Evolutionary conservation across 805 yeast genomes (phyloP).

Genomic region (Zygotorulaspora sp.): DNA sequence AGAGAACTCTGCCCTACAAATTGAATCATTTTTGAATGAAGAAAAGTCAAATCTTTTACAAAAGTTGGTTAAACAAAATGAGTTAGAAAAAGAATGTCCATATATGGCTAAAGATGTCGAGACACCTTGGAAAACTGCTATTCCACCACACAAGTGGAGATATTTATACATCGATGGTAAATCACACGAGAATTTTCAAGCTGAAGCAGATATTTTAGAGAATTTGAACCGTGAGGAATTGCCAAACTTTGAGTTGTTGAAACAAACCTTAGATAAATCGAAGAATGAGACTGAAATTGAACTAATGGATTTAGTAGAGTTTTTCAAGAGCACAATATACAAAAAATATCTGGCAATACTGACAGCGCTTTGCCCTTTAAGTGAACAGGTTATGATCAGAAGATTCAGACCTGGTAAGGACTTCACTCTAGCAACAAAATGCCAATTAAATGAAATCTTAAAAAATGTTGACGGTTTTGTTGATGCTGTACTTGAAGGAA

Average conservation of each 20-base stretch:
- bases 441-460: conserved; percentile 40
- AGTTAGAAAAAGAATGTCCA: conserved; percentile 61
- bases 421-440: conserved; percentile 77
- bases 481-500: conserved; percentile 66
- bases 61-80: conserved; percentile 48
- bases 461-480: conserved; percentile 30
- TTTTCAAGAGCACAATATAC: conserved; percentile 60
- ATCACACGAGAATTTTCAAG: conserved; percentile 31
- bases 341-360: conserved; percentile 62
- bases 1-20: conserved; percentile 65
- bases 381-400: conserved; percentile 68
- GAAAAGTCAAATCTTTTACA: conserved; percentile 48
- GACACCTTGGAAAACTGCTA: conserved; percentile 83
- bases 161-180: conserved; percentile 76
- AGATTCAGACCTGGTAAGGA: conserved; percentile 95
- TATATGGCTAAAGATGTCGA: conserved; percentile 47
- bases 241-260: conserved; percentile 49
- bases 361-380: conserved; percentile 57
- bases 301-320: conserved; percentile 50
- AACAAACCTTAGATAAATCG: conserved; percentile 17
- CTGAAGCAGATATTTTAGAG: conserved; percentile 29
- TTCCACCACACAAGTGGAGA: conserved; percentile 91
- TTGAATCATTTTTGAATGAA: conserved; percentile 57
- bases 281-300: conserved; percentile 35
- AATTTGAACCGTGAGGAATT: conserved; percentile 43